Base-by-base conservation (phyloP, 345 rosid genomes). In the Geranium rotundifolium region DNA sequence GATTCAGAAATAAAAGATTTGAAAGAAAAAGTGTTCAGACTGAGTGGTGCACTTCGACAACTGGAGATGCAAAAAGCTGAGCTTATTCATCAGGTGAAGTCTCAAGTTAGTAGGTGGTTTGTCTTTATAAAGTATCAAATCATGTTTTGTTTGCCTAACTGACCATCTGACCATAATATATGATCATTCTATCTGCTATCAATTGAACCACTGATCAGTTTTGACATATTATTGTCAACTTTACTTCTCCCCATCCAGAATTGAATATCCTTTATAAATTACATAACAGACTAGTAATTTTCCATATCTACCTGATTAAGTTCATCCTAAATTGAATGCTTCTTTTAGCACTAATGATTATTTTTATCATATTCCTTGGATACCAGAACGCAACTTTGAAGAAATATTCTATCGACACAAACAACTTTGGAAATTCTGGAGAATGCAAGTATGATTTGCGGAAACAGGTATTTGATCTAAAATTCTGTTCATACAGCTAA, bases 21-120 rank as follows among this genome's bases (percentile, higher is more conserved):
- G 17, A 90, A 93, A 78, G 92, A 76, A 59, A 85, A 86, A 63
- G 75, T 86, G 29, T 86, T 90, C 55, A 81, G 85, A 77, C 83
- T 84, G 37, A 79, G 73, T 61, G 67, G 76, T 69, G 68, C 74
- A 46, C 85, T 73, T 57, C 79, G 87, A 72, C 88, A 86, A 73
- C 58, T 81, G 62, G 93, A 84, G 69, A 67, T 57, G 70, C 86
- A 90, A 69, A 93, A 76, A 68, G 72, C 81, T 41, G 90, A 88
- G 61, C 88, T 93, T 59, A 52, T 68, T 66, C 89, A 80, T 67
- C 85, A 88, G 64, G 61, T 88, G 77, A 89, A 81, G 71, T 57
- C 75, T 58, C 82, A 79, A 88, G 96, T 89, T 64, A 69, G 86
- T 71, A 13, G 7, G 17, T 30, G 7, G 17, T 41, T 49, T 12